These are phyloP conservation scores for Clonostachys solani DNA, from an alignment of 2,329 filamentous ascomycete species.

Conservation along the genomic window DNA sequence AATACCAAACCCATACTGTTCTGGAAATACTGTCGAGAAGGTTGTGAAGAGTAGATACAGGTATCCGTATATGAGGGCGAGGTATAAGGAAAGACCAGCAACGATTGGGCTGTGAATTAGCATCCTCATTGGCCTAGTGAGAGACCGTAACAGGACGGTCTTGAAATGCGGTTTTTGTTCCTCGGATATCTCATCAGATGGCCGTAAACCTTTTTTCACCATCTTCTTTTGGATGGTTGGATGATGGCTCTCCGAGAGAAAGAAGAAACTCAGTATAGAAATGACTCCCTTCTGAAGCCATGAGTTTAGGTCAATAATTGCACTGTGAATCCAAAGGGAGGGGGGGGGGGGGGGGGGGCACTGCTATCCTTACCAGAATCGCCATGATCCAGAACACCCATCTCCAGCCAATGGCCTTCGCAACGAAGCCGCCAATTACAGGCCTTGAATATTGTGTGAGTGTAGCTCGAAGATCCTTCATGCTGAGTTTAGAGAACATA, in stretches of 20 bases:
- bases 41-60: conserved; percentile 52
- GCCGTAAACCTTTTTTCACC: background rate
- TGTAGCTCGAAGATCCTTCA: too few species aligned
- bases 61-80: conserved; percentile 59
- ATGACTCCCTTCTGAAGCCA: background rate
- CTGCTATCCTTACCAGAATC: conserved; percentile 12
- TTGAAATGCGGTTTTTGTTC: conserved; percentile 23
- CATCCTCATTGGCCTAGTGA: conserved; percentile 47
- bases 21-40: conserved; percentile 53
- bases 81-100: conserved; percentile 58
- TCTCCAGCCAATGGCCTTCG: conserved; percentile 39
- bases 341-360: too few species aligned
- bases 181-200: conserved; percentile 9
- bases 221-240: background rate
- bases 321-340: too few species aligned
- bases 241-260: conserved; percentile 3
- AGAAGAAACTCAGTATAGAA: background rate
- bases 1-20: conserved; percentile 55
- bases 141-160: conserved; percentile 58
- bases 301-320: background rate
- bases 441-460: conserved; percentile 14
- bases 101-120: conserved; percentile 61
- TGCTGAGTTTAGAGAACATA: conserved; percentile 4
- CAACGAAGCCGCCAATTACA: conserved; percentile 36
- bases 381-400: conserved; percentile 32